Conservation (phyloP, 2,329 filamentous ascomycete genomes). For the Hypoxylon sp. region DNA sequence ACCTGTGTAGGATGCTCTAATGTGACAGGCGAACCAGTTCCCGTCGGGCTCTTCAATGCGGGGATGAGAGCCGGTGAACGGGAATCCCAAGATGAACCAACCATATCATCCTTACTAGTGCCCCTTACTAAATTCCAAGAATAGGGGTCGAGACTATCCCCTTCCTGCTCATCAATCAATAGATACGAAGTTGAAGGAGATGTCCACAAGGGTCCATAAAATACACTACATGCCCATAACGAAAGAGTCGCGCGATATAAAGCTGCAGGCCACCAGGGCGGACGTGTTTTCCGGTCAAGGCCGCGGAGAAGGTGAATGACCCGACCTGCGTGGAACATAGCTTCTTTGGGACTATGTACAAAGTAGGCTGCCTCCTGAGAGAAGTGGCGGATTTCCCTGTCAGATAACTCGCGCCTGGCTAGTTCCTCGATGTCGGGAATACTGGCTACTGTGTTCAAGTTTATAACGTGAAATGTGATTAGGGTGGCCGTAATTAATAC, state of each 20-base stretch:
- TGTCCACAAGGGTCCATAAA: slow-evolving; percentile 20
- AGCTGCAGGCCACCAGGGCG: slow-evolving; percentile 30
- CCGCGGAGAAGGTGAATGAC: slow-evolving; percentile 18
- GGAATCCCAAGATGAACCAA: slow-evolving; percentile 6
- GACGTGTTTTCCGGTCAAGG: slow-evolving; percentile 21
- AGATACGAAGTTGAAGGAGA: slow-evolving; percentile 2
- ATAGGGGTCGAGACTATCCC: slow-evolving; percentile 11
- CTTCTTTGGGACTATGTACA: slow-evolving; percentile 25
- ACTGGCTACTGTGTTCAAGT: slow-evolving; percentile 24
- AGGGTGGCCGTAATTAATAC: slow-evolving; percentile 17
- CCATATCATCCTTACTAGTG: slow-evolving; percentile 13
- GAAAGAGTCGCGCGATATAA: slow-evolving; percentile 22
- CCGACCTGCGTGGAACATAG: slow-evolving; percentile 20
- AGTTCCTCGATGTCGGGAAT: slow-evolving; percentile 27
- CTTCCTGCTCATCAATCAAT: slow-evolving; percentile 20
- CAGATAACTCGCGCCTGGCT: slow-evolving; percentile 18
- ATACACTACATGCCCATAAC: slow-evolving; percentile 26
- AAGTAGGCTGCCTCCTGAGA: slow-evolving; percentile 13
- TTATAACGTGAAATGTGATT: slow-evolving; percentile 24
- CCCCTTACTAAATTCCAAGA: slow-evolving; percentile 18
- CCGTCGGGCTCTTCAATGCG: slow-evolving; percentile 17
- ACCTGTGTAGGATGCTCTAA: slow-evolving; percentile 19
- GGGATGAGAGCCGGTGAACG: slow-evolving; percentile 9
- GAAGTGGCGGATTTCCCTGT: slow-evolving; percentile 6
- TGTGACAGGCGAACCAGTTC: slow-evolving; percentile 12